These are phyloP conservation scores for Trichoderma sp. DNA, from an alignment of 2,329 filamentous ascomycete species.

Conservation along the genomic window DNA sequence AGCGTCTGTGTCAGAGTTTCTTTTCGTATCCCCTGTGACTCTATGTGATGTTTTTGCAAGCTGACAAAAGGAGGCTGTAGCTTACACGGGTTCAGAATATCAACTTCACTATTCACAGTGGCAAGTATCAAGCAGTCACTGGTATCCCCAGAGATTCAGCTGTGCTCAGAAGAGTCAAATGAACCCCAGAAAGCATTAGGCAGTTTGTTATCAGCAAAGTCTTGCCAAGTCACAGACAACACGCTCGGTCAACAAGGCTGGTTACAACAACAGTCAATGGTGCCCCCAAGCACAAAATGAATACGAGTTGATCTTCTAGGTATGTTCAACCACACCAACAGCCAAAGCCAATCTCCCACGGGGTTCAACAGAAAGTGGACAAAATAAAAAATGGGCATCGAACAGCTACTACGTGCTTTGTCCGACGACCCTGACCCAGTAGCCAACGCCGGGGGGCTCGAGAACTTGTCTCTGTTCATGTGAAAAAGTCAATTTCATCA, in stretches of 20 bases:
- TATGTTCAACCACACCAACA: constrained; percentile 12
- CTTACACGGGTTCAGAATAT: background rate
- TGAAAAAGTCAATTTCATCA: background rate
- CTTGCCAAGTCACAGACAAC: background rate
- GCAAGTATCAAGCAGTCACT: background rate
- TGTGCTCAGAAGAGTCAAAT: background rate
- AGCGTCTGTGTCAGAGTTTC: background rate
- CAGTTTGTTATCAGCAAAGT: background rate
- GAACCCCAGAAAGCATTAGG: background rate
- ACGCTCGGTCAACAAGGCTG: background rate
- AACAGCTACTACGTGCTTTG: background rate
- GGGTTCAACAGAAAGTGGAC: background rate
- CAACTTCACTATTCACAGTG: background rate
- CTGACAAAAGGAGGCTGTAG: background rate
- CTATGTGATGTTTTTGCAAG: background rate
- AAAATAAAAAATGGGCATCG: background rate
- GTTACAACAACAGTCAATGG: background rate
- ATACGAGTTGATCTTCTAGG: constrained; percentile 14
- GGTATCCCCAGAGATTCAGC: background rate
- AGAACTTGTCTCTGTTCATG: background rate
- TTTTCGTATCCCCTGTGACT: background rate
- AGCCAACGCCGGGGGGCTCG: background rate
- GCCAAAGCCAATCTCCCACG: background rate
- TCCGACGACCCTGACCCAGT: constrained; percentile 11
- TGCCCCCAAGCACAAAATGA: constrained; percentile 2